Evolutionary conservation across 2,329 filamentous ascomycete genomes (phyloP).

Genomic region (Scytalidium sp.): DNA sequence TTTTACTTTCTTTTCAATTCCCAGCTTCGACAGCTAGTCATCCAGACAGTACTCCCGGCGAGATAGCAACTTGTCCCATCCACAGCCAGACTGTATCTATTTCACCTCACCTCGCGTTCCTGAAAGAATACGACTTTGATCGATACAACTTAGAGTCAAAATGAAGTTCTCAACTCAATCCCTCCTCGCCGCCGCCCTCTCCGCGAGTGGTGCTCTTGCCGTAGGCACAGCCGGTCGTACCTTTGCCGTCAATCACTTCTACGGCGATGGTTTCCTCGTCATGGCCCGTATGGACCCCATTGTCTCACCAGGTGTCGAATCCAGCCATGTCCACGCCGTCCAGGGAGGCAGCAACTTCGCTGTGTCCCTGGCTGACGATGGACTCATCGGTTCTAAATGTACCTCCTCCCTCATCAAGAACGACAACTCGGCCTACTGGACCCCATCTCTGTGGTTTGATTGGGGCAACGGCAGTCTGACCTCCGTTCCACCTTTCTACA

Average conservation of each 20-base stretch:
- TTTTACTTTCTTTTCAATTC: constrained; percentile 1
- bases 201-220: constrained; percentile 17
- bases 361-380: constrained; percentile 57
- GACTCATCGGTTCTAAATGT: constrained; percentile 61
- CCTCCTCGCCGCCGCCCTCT: constrained; percentile 13
- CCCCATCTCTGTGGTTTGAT: constrained; percentile 77
- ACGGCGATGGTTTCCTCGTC: constrained; percentile 59
- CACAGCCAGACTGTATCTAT: not conserved
- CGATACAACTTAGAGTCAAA: constrained; percentile 2
- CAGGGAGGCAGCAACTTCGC: constrained; percentile 58
- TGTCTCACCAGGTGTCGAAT: constrained; percentile 56
- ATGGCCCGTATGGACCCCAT: constrained; percentile 74
- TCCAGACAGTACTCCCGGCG: constrained; percentile 16
- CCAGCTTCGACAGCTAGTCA: constrained; percentile 21
- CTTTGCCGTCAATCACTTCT: constrained; percentile 70
- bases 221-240: constrained; percentile 36
- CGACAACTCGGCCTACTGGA: constrained; percentile 90
- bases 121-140: constrained; percentile 2
- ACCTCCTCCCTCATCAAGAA: constrained; percentile 77
- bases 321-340: constrained; percentile 70
- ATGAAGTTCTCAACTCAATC: constrained; percentile 22
- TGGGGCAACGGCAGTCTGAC: constrained; percentile 51
- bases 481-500: constrained; percentile 60
- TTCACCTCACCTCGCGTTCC: not conserved
- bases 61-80: constrained; percentile 12